These are phyloP conservation scores for Rutidosis leptorrhynchoides DNA, from an alignment of 129 eudicot genomes.

Conservation along the genomic window DNA sequence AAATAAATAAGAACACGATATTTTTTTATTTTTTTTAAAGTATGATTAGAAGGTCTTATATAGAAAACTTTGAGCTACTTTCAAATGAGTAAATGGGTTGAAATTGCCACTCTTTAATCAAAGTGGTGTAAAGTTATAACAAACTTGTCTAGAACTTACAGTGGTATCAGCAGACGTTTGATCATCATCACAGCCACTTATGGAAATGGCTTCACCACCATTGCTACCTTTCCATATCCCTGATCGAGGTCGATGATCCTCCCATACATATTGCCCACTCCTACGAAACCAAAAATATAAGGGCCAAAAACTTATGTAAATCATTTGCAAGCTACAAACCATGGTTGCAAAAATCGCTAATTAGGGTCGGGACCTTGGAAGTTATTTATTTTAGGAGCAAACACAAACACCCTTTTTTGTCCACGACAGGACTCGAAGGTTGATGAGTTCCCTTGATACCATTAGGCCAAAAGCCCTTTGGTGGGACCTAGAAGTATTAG, in stretches of 20 bases:
- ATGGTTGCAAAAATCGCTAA: too few relatives aligned
- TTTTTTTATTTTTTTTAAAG: background rate
- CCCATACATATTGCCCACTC: constrained; percentile 54
- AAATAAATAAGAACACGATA: background rate
- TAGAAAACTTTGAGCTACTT: background rate
- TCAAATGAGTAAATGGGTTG: background rate
- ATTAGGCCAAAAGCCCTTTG: too few relatives aligned
- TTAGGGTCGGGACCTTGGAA: too few relatives aligned
- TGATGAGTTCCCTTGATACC: too few relatives aligned
- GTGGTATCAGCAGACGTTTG: constrained; percentile 56
- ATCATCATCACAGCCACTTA: constrained; percentile 71
- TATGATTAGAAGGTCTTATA: background rate
- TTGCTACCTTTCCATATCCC: constrained; percentile 54
- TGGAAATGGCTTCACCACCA: constrained; percentile 63
- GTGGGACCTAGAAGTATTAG: too few relatives aligned
- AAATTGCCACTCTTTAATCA: background rate
- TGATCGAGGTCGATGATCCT: constrained; percentile 39
- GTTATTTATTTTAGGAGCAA: too few relatives aligned
- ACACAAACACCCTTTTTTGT: too few relatives aligned
- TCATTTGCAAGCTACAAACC: background rate
- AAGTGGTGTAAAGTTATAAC: background rate
- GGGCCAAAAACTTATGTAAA: background rate
- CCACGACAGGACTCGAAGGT: too few relatives aligned
- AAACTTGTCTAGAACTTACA: constrained; percentile 36
- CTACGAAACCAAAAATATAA: constrained; percentile 21